Conservation (phyloP, 176 grass and related monocot genomes). For the Pontederia crassipes region DNA sequence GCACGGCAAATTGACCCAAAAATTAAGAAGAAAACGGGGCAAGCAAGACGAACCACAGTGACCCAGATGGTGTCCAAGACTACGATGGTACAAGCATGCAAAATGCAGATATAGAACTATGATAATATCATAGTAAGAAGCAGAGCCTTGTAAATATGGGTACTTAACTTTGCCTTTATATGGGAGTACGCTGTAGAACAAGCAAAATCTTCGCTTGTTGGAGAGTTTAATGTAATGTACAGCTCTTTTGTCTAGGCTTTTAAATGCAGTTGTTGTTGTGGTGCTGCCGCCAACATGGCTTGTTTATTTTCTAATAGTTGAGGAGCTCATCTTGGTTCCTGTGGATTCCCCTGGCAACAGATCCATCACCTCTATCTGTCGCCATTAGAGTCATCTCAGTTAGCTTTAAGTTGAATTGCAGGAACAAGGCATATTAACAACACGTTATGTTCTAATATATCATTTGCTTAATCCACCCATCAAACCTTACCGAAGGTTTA, state of each 20-base stretch:
- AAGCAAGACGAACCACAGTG: no score
- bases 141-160: no score
- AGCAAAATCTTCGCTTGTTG: neutral
- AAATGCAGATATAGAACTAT: no score
- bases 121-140: neutral
- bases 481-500: constrained; percentile 59
- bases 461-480: constrained; percentile 67
- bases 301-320: constrained; percentile 52
- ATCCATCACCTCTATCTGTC: constrained; percentile 71
- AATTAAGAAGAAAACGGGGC: no score
- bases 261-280: neutral
- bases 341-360: constrained; percentile 52
- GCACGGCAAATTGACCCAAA: no score
- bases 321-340: constrained; percentile 76
- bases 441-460: no score
- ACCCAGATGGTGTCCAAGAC: no score
- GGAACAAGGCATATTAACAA: no score
- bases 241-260: neutral
- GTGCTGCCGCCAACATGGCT: neutral
- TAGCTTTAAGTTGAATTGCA: no score
- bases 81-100: no score
- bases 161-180: no score
- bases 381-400: neutral
- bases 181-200: no score
- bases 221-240: neutral